Evolutionary conservation across 139 green algal species (phyloP).

Genomic region (Picochlorum sp.): DNA sequence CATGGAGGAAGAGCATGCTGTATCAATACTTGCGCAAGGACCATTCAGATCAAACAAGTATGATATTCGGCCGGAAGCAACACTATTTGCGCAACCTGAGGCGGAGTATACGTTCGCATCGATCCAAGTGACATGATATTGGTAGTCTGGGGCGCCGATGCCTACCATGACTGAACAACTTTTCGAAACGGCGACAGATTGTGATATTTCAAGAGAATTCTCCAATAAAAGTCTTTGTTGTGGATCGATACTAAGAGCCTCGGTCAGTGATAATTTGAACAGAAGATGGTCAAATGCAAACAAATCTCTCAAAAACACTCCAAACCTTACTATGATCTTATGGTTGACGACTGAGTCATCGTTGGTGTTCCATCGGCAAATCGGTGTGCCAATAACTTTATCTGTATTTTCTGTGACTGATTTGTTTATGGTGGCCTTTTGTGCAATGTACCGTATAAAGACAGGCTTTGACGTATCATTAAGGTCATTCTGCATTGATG

Average conservation of each 20-base stretch:
- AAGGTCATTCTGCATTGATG: not conserved
- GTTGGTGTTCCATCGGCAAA: conserved; percentile 9
- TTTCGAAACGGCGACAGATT: not conserved
- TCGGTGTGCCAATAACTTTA: too few species aligned
- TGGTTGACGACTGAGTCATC: not conserved
- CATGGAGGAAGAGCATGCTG: conserved; percentile 70
- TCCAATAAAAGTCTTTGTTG: conserved; percentile 70
- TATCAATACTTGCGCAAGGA: conserved; percentile 63
- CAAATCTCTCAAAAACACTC: conserved; percentile 41
- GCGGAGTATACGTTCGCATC: conserved; percentile 53
- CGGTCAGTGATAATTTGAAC: conserved; percentile 42
- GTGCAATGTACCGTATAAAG: not conserved
- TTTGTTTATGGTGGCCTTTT: not conserved
- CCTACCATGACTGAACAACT: conserved; percentile 21
- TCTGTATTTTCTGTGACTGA: too few species aligned
- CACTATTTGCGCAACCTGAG: conserved; percentile 39
- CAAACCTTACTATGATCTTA: conserved; percentile 29
- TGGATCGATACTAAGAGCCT: conserved; percentile 48
- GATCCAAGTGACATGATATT: conserved; percentile 1
- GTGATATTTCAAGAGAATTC: conserved; percentile 20
- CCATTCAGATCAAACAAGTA: conserved; percentile 67
- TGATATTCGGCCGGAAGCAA: conserved; percentile 46
- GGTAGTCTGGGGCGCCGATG: conserved; percentile 28
- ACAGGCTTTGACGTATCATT: not conserved
- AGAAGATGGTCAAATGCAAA: conserved; percentile 52